Conservation (phyloP, 2,329 filamentous ascomycete species). For the Ceratocystis cacaofunesta region DNA sequence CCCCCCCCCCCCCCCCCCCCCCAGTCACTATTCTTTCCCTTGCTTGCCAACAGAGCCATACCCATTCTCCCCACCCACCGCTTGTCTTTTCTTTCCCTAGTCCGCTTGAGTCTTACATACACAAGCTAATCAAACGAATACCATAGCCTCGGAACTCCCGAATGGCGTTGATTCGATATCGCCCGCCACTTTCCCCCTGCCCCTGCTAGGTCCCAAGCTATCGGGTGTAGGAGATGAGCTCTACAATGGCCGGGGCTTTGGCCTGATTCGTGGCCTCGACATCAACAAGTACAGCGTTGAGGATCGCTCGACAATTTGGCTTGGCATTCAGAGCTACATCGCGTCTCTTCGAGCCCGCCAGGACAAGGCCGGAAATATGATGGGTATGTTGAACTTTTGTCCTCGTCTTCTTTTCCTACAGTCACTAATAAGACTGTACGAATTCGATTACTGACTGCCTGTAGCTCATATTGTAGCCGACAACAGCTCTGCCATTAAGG, state of each 20-base stretch:
- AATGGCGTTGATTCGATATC: conserved; percentile 35
- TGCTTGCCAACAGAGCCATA: too few relatives aligned
- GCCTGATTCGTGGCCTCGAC: conserved; percentile 47
- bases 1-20: too few relatives aligned
- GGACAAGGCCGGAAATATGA: conserved; percentile 48
- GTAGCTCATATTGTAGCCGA: conserved; percentile 39
- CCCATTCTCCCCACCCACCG: too few relatives aligned
- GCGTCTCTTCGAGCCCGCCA: conserved; percentile 46
- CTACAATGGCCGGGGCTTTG: conserved; percentile 47
- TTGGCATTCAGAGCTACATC: conserved; percentile 50
- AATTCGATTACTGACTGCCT: background rate
- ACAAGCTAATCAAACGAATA: too few relatives aligned
- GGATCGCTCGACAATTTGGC: conserved; percentile 47
- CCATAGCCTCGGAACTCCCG: conserved; percentile 32
- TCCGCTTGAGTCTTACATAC: too few relatives aligned
- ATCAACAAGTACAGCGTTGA: conserved; percentile 41
- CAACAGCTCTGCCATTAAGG: conserved; percentile 33
- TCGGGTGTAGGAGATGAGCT: conserved; percentile 38
- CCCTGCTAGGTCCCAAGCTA: conserved; percentile 39
- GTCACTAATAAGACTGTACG: background rate
- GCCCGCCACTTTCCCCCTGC: conserved; percentile 44
- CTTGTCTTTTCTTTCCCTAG: too few relatives aligned
- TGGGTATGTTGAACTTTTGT: conserved; percentile 28
- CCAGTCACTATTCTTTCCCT: too few relatives aligned
- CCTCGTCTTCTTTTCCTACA: background rate